Percentiles rank a stretch among this genome's conserved stretches.
Evolutionary conservation across 2,329 filamentous ascomycete genomes (phyloP).

Genomic region (Grosmannia clavigera): DNA sequence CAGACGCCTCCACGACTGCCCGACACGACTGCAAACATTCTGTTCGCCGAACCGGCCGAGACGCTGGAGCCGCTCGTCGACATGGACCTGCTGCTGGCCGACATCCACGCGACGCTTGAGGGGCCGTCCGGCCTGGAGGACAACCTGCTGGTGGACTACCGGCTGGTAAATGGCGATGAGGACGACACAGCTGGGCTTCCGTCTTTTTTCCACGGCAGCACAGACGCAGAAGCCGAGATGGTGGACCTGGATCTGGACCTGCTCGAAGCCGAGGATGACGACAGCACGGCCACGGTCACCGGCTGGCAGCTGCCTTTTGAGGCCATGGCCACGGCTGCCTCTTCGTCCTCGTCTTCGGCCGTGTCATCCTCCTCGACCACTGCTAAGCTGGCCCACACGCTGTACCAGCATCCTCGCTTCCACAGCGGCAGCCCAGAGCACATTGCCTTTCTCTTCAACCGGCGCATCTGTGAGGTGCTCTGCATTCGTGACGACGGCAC

Average conservation of each 20-base stretch:
- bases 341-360: background rate
- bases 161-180: background rate
- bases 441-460: conserved; percentile 3
- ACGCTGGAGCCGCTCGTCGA: background rate
- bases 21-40: too few relatives aligned
- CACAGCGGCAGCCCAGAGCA: conserved; percentile 2
- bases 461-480: conserved; percentile 2
- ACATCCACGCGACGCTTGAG: background rate
- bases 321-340: background rate
- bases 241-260: background rate
- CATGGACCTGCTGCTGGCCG: background rate
- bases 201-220: background rate
- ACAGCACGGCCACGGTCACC: background rate
- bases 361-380: background rate
- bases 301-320: background rate
- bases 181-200: background rate
- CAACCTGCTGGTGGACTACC: background rate
- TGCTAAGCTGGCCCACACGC: background rate
- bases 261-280: background rate
- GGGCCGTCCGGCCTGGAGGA: background rate
- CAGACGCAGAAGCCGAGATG: background rate
- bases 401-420: background rate
- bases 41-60: background rate
- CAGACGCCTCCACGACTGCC: background rate
- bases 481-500: conserved; percentile 1